Base-by-base conservation (phyloP, 2,329 filamentous ascomycete genomes). In the Aspergillus sp. region DNA sequence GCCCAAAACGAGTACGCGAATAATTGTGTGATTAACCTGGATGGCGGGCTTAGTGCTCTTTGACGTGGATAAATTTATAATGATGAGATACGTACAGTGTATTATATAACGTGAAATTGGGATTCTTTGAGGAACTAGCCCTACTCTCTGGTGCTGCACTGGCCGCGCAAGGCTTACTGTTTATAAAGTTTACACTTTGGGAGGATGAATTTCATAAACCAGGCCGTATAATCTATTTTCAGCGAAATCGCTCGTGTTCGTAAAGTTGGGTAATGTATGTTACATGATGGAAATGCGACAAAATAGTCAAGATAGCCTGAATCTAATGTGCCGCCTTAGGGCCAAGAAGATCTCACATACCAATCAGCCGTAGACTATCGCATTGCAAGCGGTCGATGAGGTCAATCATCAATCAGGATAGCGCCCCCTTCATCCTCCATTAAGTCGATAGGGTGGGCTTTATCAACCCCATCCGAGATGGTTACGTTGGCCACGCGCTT, bases 1-100 rank as follows among this genome's bases (percentile, higher is more conserved):
- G 88, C 85, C 31, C 82, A 82, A 47, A 96, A 95, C 73, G 78
- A 84, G 61, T 96, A 93, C 75, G 90, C 91, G 56, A 93, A 93
- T 72, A 96, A 96, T 64, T 95, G 90, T 72, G 82, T 93, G 51
- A 80, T 96, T 52, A 95, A 93, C 72, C 80, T 96, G 27, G 92
- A 96, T 73, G 92, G 92, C 15, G 92, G 92, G 1, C 73, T 96
- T 64, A 92, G 89, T 72, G 90, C 89, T 51, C 66, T 77, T 52
- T 90, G 71, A 81, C 31, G 15, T 23, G 27, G 6, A 17, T 27
- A 14, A 19, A 15, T 15, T 23, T 19, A 21, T 44, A 21, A 21
- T 14, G 40, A 9, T 19, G 21, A 44, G n/a, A 44, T 21, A 21
- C 43, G 21, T 19, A 21, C 27, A 31, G 27, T 51, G 23, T 25